phyloP scores from a whole-genome alignment of 1,139 yeast genomes.

The Yamadazyma kanchanaburiensis region DNA sequence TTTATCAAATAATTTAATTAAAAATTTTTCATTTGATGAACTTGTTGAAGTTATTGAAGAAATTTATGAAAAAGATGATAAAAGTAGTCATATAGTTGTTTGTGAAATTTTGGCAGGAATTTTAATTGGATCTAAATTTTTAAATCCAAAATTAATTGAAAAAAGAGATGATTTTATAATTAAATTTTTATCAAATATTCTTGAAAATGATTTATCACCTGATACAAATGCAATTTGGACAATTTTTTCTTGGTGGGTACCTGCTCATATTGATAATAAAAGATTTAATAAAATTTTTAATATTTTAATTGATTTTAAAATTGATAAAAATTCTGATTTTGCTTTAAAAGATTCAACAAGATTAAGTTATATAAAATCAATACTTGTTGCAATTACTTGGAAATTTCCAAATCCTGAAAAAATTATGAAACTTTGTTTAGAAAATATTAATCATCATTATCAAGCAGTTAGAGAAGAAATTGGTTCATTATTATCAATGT shows the following conservation, averaged over 20 bases:
- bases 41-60: conserved; percentile 49
- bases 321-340: conserved; percentile 54
- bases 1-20: conserved; percentile 39
- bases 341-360: conserved; percentile 69
- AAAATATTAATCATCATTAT: conserved; percentile 58
- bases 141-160: conserved; percentile 19
- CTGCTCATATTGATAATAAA: conserved; percentile 63
- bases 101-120: conserved; percentile 63
- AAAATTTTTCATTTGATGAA: conserved; percentile 36
- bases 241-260: conserved; percentile 72
- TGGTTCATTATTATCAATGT: conserved; percentile 59
- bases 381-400: conserved; percentile 57
- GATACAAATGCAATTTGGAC: conserved; percentile 79
- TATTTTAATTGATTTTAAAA: conserved; percentile 44
- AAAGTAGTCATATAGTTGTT: conserved; percentile 58
- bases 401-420: conserved; percentile 50
- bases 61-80: conserved; percentile 57
- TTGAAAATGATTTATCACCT: conserved; percentile 65
- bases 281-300: conserved; percentile 56
- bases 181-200: conserved; percentile 41
- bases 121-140: conserved; percentile 44
- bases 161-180: conserved; percentile 48
- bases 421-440: conserved; percentile 48
- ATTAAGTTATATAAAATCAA: conserved; percentile 53
- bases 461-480: conserved; percentile 72